A percentile compares a stretch with the other conserved stretches of the same genome.
phyloP scores from a whole-genome alignment of 2,329 filamentous ascomycete species.

The Huntiella bhutanensis region DNA sequence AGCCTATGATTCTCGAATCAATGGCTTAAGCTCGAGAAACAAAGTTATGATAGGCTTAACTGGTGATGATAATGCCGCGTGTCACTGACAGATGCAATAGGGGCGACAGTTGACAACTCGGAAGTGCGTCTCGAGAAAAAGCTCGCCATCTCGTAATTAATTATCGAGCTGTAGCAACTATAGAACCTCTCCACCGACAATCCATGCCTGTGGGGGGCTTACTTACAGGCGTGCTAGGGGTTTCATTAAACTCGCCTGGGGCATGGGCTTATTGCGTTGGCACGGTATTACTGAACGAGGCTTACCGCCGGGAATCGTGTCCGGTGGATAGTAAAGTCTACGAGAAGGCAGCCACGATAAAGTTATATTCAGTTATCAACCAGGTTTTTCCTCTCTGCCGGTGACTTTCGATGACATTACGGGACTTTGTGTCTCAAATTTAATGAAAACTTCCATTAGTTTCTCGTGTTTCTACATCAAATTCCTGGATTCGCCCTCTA shows the following conservation, averaged over 20 bases:
- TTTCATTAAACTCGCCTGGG: slow-evolving; percentile 1
- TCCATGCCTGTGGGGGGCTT: background rate
- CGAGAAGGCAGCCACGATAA: too few species aligned
- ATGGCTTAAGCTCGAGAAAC: background rate
- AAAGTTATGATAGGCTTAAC: background rate
- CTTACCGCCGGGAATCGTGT: too few species aligned
- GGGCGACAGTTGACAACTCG: background rate
- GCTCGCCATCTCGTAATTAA: background rate
- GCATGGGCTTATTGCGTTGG: background rate
- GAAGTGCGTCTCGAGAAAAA: background rate
- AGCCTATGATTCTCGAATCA: background rate
- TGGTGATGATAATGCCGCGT: background rate
- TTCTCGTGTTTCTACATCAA: too few species aligned
- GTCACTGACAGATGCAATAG: slow-evolving; percentile 1
- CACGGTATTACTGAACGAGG: too few species aligned
- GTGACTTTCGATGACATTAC: too few species aligned
- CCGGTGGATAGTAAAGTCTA: too few species aligned
- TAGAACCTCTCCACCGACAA: background rate
- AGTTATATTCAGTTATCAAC: too few species aligned
- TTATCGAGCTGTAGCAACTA: background rate
- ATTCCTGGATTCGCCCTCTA: too few species aligned
- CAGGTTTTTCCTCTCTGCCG: too few species aligned
- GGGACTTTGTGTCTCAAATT: too few species aligned
- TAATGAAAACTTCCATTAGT: too few species aligned
- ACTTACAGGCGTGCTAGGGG: background rate